phyloP scores from a whole-genome alignment of 139 green algal genomes.

The Auxenochlorella pyrenoidosa region DNA sequence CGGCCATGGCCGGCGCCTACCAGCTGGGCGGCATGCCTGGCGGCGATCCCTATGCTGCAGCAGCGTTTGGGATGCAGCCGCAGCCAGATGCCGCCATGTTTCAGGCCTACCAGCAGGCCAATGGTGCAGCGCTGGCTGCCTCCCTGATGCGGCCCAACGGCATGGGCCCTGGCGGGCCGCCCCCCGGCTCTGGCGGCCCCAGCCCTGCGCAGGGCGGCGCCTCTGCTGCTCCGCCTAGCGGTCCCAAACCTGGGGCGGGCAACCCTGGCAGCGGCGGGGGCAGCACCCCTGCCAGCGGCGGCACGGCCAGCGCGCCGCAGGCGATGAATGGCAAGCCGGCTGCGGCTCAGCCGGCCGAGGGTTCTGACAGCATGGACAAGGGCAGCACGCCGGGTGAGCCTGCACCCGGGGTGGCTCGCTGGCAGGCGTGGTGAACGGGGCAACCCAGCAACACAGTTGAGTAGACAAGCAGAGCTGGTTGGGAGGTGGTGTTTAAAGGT shows the following conservation, averaged over 20 bases:
- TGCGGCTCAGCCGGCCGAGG: not conserved
- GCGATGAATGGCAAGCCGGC: conserved; percentile 30
- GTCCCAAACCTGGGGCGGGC: not conserved
- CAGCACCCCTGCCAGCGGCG: not conserved
- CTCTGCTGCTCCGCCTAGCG: not conserved
- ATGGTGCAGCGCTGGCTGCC: conserved; percentile 1
- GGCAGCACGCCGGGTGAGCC: conserved; percentile 67
- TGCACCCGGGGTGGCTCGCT: too few species aligned
- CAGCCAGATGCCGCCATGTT: conserved; percentile 29
- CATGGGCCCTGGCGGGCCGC: not conserved
- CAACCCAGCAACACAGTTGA: too few species aligned
- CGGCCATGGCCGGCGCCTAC: conserved; percentile 25
- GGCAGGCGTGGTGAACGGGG: too few species aligned
- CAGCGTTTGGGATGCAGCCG: conserved; percentile 26
- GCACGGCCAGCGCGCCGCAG: not conserved
- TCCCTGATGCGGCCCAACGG: conserved; percentile 6
- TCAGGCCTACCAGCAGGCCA: conserved; percentile 28
- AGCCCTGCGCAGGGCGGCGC: not conserved
- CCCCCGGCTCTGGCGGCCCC: not conserved
- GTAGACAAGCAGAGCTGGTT: too few species aligned
- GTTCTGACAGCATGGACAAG: not conserved
- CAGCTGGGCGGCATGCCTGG: conserved; percentile 31
- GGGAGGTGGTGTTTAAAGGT: not conserved
- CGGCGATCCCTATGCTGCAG: conserved; percentile 19
- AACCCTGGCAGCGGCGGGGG: not conserved